Percentiles rank a stretch among this genome's conserved stretches.
Evolutionary conservation across 2,329 filamentous ascomycete genomes (phyloP).

Genomic region (Elsinoe batatas): DNA sequence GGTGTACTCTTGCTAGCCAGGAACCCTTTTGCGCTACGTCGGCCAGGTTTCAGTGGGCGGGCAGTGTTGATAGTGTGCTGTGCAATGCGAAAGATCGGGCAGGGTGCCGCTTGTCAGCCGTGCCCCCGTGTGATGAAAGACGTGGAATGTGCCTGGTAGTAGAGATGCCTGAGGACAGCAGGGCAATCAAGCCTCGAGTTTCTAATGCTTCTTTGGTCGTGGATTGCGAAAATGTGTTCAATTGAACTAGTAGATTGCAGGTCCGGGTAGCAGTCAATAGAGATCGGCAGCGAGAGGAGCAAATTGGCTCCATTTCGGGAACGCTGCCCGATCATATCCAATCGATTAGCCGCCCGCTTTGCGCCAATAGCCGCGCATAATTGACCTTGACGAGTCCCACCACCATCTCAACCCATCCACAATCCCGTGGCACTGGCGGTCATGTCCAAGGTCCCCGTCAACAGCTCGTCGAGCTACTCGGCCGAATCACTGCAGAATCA

Average conservation of each 20-base stretch:
- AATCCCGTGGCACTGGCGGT: conserved; percentile 12
- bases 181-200: too few relatives aligned
- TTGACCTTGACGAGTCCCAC: background rate
- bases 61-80: conserved; percentile 7
- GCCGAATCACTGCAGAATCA: conserved; percentile 28
- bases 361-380: conserved; percentile 4
- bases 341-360: background rate
- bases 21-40: conserved; percentile 16
- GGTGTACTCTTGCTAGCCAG: conserved; percentile 23
- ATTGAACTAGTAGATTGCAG: background rate
- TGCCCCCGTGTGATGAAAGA: conserved; percentile 4
- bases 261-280: conserved; percentile 6
- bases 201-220: background rate
- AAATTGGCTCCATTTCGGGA: conserved; percentile 10
- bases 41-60: conserved; percentile 13
- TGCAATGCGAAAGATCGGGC: conserved; percentile 1
- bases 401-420: background rate
- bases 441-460: conserved; percentile 28
- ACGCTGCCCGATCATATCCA: background rate
- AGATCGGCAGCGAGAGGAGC: conserved; percentile 8
- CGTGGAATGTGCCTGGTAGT: conserved; percentile 2
- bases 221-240: background rate
- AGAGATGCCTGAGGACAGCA: conserved; percentile 3
- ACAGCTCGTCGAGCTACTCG: conserved; percentile 33
- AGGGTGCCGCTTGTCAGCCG: conserved; percentile 9